A percentile compares a stretch with the other conserved stretches of the same genome.
These are phyloP conservation scores for Vinca minor DNA, from an alignment of 257 asterid genomes.

Conservation along the genomic window DNA sequence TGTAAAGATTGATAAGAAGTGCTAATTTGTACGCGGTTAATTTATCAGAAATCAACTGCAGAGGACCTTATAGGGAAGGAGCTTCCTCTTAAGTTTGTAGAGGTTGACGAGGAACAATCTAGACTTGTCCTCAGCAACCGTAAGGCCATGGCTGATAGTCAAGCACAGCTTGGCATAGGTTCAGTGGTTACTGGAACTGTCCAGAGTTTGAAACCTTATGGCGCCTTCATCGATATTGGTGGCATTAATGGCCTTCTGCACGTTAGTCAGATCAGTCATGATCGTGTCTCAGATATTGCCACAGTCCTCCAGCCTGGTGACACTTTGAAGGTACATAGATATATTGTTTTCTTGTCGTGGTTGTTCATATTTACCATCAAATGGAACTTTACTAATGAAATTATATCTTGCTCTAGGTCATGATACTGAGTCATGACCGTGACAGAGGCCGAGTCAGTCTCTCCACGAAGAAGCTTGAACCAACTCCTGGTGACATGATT, in stretches of 20 bases:
- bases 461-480: slow-evolving; percentile 95
- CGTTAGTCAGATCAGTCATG: slow-evolving; percentile 94
- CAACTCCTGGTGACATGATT: slow-evolving; percentile 98
- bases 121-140: slow-evolving; percentile 92
- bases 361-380: slow-evolving; percentile 2
- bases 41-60: slow-evolving; percentile 69
- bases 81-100: slow-evolving; percentile 80
- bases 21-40: background rate
- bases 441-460: slow-evolving; percentile 97
- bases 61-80: slow-evolving; percentile 86
- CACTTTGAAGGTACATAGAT: slow-evolving; percentile 58
- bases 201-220: slow-evolving; percentile 94
- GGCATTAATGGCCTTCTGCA: slow-evolving; percentile 93
- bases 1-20: background rate
- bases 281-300: slow-evolving; percentile 81
- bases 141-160: slow-evolving; percentile 94
- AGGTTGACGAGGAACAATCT: slow-evolving; percentile 83
- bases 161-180: slow-evolving; percentile 94
- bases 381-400: slow-evolving; percentile 10
- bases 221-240: slow-evolving; percentile 95
- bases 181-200: slow-evolving; percentile 87
- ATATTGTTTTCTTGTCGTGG: slow-evolving; percentile 6
- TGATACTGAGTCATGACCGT: slow-evolving; percentile 97
- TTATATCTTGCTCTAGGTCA: slow-evolving; percentile 47
- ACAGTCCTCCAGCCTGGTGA: slow-evolving; percentile 97